phyloP scores from a whole-genome alignment of 1,139 yeast species.

The Yamadazyma siamensis region DNA sequence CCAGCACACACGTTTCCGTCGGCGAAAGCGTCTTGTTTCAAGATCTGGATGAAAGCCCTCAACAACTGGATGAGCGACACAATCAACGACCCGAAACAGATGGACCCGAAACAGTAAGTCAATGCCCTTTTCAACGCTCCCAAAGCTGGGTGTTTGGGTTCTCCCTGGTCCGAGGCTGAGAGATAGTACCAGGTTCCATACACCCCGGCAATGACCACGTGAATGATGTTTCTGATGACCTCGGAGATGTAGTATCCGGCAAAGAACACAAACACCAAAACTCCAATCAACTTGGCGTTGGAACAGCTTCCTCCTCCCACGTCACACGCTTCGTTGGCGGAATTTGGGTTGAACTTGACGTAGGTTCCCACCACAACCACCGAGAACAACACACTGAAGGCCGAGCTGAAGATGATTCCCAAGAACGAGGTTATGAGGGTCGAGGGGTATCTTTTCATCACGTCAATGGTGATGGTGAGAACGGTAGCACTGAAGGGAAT shows the following conservation, averaged over 20 bases:
- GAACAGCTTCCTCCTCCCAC: slow-evolving; percentile 67
- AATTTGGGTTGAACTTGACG: slow-evolving; percentile 58
- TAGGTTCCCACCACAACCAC: slow-evolving; percentile 71
- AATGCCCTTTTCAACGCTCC: slow-evolving; percentile 81
- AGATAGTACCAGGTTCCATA: slow-evolving; percentile 92
- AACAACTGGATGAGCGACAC: slow-evolving; percentile 68
- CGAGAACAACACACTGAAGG: slow-evolving; percentile 63
- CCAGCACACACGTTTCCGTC: slow-evolving; percentile 56
- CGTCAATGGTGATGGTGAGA: slow-evolving; percentile 69
- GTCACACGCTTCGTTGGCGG: slow-evolving; percentile 32
- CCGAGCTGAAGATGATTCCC: slow-evolving; percentile 65
- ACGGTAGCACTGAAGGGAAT: slow-evolving; percentile 75
- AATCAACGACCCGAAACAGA: slow-evolving; percentile 82
- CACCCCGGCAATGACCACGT: slow-evolving; percentile 79
- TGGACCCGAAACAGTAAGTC: slow-evolving; percentile 87
- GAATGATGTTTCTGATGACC: slow-evolving; percentile 80
- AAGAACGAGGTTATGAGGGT: slow-evolving; percentile 59
- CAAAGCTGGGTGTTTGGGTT: slow-evolving; percentile 76
- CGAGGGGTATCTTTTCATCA: slow-evolving; percentile 68
- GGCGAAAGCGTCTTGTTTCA: slow-evolving; percentile 52
- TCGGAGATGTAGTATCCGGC: slow-evolving; percentile 87
- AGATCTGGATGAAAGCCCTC: slow-evolving; percentile 45
- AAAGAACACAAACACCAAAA: slow-evolving; percentile 67
- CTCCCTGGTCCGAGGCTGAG: slow-evolving; percentile 73
- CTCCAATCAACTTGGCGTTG: slow-evolving; percentile 63